Percentiles rank a stretch among this genome's conserved stretches.
These are phyloP conservation scores for Ajuga chamaepitys DNA, from an alignment of 257 asterid genomes.

Conservation along the genomic window DNA sequence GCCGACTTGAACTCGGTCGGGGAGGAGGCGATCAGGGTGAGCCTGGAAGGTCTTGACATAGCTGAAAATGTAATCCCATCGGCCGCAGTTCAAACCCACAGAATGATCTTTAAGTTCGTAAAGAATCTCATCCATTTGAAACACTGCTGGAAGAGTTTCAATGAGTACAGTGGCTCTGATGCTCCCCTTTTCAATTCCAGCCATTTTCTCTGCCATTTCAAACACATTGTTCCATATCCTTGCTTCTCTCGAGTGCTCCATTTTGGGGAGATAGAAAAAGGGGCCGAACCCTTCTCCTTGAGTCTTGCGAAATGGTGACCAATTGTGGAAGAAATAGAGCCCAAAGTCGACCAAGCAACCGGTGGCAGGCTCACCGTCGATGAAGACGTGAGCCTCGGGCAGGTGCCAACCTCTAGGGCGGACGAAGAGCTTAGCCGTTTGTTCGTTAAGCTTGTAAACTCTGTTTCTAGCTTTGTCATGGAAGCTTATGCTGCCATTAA, in stretches of 20 bases:
- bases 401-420: conserved; percentile 98
- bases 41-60: conserved; percentile 85
- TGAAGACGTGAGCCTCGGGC: conserved; percentile 81
- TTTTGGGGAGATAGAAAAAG: conserved; percentile 90
- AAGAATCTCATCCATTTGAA: conserved; percentile 88
- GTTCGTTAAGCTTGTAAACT: conserved; percentile 66
- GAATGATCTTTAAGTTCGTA: conserved; percentile 83
- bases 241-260: conserved; percentile 96
- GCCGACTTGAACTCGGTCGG: conserved; percentile 86
- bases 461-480: conserved; percentile 71
- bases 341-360: conserved; percentile 88
- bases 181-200: conserved; percentile 74
- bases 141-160: conserved; percentile 95
- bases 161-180: conserved; percentile 90
- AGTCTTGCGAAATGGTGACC: conserved; percentile 42
- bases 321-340: conserved; percentile 81
- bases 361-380: conserved; percentile 88
- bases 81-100: conserved; percentile 80
- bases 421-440: conserved; percentile 84
- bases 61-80: conserved; percentile 99
- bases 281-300: conserved; percentile 89
- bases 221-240: conserved; percentile 85
- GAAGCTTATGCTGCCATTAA: conserved; percentile 71
- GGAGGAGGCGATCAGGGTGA: conserved; percentile 79
- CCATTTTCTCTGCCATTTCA: conserved; percentile 61